Percentiles rank a stretch among this genome's conserved stretches.
phyloP scores from a whole-genome alignment of 805 yeast species.

The Tetrapisispora taiwanensis region DNA sequence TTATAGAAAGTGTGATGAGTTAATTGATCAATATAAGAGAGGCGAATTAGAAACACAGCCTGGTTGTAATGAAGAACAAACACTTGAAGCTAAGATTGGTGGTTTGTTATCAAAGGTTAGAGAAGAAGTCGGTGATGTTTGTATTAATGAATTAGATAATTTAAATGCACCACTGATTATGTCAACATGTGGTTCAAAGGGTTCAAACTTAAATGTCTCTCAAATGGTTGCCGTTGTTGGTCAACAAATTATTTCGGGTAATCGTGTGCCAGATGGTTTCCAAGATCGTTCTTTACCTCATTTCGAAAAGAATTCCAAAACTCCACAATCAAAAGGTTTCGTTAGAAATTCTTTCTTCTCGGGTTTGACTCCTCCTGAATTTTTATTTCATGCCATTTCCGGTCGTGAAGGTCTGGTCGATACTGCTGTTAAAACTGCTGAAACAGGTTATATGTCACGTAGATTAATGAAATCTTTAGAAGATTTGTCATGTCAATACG shows the following conservation, averaged over 20 bases:
- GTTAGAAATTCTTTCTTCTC: constrained; percentile 91
- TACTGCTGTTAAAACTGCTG: constrained; percentile 99
- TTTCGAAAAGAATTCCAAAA: constrained; percentile 87
- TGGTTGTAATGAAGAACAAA: constrained; percentile 97
- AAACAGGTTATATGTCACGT: constrained; percentile 97
- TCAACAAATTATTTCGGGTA: constrained; percentile 96
- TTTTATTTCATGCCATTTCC: constrained; percentile 94
- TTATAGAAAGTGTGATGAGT: constrained; percentile 80
- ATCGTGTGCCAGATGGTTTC: constrained; percentile 99
- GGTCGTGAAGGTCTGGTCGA: constrained; percentile 99
- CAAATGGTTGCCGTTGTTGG: constrained; percentile 99
- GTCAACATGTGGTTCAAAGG: constrained; percentile 99
- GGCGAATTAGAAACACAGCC: constrained; percentile 97
- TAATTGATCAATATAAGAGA: constrained; percentile 63
- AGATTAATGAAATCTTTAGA: constrained; percentile 95
- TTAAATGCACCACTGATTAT: constrained; percentile 93
- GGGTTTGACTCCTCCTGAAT: constrained; percentile 94
- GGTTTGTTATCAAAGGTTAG: constrained; percentile 93
- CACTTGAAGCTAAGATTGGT: constrained; percentile 94
- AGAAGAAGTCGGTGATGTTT: constrained; percentile 97
- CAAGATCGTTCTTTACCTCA: constrained; percentile 97
- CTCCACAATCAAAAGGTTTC: constrained; percentile 96
- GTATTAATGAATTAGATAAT: constrained; percentile 81
- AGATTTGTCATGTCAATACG: constrained; percentile 89
- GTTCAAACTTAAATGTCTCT: constrained; percentile 93